These are phyloP conservation scores for Claviceps maximensis DNA, from an alignment of 2,329 filamentous ascomycete genomes.

Conservation along the genomic window DNA sequence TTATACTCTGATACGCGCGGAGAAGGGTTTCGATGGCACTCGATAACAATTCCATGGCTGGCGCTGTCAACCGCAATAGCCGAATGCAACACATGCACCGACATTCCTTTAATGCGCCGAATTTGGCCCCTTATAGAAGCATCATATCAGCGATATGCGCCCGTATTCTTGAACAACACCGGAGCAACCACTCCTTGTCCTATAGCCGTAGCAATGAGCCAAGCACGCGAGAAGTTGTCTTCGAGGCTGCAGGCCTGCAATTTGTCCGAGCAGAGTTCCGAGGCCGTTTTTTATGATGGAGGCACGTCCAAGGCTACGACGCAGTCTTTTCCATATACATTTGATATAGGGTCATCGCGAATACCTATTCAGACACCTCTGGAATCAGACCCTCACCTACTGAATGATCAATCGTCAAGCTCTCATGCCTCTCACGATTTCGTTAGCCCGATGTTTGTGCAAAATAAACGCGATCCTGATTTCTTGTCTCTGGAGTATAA, in stretches of 20 bases:
- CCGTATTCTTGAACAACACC: not conserved
- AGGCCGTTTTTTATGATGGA: not conserved
- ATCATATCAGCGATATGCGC: slow-evolving; percentile 5
- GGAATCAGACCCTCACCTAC: not conserved
- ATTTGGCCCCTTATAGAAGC: slow-evolving; percentile 7
- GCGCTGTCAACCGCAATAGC: slow-evolving; percentile 6
- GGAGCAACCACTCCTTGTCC: not conserved
- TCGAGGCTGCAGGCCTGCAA: not conserved
- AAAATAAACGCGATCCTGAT: not conserved
- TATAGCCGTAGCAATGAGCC: not conserved
- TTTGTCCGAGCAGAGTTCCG: not conserved
- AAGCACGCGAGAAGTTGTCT: not conserved
- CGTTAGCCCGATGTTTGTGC: not conserved
- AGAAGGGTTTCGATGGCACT: slow-evolving; percentile 7
- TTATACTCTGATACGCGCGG: slow-evolving; percentile 8
- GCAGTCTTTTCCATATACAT: not conserved
- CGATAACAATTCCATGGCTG: slow-evolving; percentile 5
- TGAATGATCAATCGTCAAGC: not conserved
- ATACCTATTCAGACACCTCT: not conserved
- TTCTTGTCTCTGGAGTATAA: not conserved
- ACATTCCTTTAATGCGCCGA: slow-evolving; percentile 1
- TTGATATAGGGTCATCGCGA: not conserved
- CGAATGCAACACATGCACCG: slow-evolving; percentile 7
- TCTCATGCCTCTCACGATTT: not conserved
- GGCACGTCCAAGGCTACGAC: not conserved